phyloP scores from a whole-genome alignment of 2,329 filamentous ascomycete species.

The Colletotrichum sp. region DNA sequence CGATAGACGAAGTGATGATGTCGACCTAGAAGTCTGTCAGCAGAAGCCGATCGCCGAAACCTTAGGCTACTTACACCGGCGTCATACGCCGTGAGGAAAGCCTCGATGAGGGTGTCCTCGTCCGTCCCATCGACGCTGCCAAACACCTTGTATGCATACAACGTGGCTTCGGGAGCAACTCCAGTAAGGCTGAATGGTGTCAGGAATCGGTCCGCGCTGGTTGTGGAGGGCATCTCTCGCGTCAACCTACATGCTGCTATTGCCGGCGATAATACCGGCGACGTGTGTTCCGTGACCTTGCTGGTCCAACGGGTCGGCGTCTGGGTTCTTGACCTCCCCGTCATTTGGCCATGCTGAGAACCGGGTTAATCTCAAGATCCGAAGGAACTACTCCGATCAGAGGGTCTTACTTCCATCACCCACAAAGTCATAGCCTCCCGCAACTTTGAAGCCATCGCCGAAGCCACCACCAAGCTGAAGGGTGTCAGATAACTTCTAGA shows the following conservation, averaged over 20 bases:
- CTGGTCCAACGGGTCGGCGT: conserved; percentile 38
- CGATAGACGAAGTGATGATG: conserved; percentile 30
- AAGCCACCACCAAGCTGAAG: conserved; percentile 9
- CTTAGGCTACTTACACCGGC: conserved; percentile 3
- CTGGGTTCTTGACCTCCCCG: conserved; percentile 30
- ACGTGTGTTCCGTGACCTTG: conserved; percentile 42
- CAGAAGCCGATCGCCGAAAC: background rate
- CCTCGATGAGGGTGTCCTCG: conserved; percentile 20
- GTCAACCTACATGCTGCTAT: conserved; percentile 3
- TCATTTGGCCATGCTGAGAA: conserved; percentile 21
- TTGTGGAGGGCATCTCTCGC: background rate
- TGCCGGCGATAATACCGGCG: conserved; percentile 31
- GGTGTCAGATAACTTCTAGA: background rate
- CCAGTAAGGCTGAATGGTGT: conserved; percentile 1
- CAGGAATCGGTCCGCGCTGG: background rate
- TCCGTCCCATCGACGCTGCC: conserved; percentile 11
- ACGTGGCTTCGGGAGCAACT: conserved; percentile 9
- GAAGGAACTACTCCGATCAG: conserved; percentile 15
- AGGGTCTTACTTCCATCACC: conserved; percentile 14
- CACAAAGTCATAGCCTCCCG: conserved; percentile 13
- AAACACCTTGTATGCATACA: conserved; percentile 19
- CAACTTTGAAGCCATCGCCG: conserved; percentile 13
- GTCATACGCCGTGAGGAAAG: conserved; percentile 13
- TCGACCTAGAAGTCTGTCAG: conserved; percentile 16
- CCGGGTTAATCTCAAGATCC: background rate